Conservation (phyloP, 257 asterid species). For the Nicotiana noctiflora region DNA sequence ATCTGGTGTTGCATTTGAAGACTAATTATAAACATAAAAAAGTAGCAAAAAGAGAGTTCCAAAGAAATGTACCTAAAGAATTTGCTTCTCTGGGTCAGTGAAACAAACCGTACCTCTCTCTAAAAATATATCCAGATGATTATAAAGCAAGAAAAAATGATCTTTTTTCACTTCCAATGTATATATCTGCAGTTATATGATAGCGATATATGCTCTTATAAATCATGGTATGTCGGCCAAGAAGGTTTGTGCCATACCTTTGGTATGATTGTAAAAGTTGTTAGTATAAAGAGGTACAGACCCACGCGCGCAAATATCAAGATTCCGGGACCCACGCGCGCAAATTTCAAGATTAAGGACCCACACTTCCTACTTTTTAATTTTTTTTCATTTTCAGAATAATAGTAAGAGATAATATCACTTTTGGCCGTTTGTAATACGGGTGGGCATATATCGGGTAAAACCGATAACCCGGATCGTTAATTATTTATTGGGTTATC, state of each 20-base stretch:
- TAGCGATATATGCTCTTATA: neutral
- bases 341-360: too few relatives aligned
- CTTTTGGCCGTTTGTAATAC: too few relatives aligned
- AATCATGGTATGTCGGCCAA: slow-evolving; percentile 6
- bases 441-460: too few relatives aligned
- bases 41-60: neutral
- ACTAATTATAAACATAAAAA: neutral
- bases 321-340: slow-evolving; percentile 3
- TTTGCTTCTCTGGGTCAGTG: neutral
- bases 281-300: neutral
- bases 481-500: too few relatives aligned
- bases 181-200: neutral
- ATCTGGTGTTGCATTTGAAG: too few relatives aligned
- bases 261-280: neutral
- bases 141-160: neutral
- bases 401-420: too few relatives aligned
- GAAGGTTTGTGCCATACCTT: neutral
- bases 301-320: slow-evolving; percentile 7
- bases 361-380: too few relatives aligned
- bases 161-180: neutral
- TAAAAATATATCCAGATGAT: neutral
- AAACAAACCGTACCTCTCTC: neutral
- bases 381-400: neutral
- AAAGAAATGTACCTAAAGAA: neutral
- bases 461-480: too few relatives aligned